Base-by-base conservation (phyloP, 306 rosid species). In the Cicer cuneatum region DNA sequence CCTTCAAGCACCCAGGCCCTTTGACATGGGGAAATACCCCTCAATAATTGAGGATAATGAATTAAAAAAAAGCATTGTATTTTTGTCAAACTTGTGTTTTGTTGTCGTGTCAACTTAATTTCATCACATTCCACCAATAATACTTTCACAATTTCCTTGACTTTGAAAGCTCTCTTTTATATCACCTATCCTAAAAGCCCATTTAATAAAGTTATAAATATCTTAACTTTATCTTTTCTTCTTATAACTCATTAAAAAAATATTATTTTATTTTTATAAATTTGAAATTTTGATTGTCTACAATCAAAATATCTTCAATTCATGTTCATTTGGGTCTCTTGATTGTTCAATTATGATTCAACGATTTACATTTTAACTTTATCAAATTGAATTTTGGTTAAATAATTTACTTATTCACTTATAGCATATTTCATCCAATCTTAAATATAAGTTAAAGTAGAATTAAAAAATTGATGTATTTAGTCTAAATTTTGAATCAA, bases 101-200 rank as follows among this genome's bases (percentile, higher is more conserved):
- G 52, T 52, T 60, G 54, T 56, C 66, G 47, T 64, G 73, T 81
- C 88, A 78, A 78, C 65, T 71, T 37, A 15, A 49, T 66, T 41
- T 64, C 74, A n/a, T 73, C 85, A 48, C 69, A 59, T 51, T 64
- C 65, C 29, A 18, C 85, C 88, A 81, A 78, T 81, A 39, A 66
- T 57, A 64, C 11, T 47, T 19, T 14, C 66, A 15, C 46, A 77
- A 29, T 72, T 80, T 65, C 64, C 49, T 42, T 69, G 65, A 78
- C 80, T 66, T 78, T 42, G 15, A 29, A 69, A 10, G 37, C 41
- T 65, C 45, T 10, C 58, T 76, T 72, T 40, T 33, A 19, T 77
- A 57, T 59, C 67, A 41, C 75, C 80, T 59, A 52, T 78, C 71
- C 56, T 33, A 51, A 42, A n/a, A 9, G 10, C 3, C 52, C 7